Percentiles rank a stretch among this genome's conserved stretches.
Conservation (phyloP, 305 asterid genomes). For the Plantago rigida region DNA sequence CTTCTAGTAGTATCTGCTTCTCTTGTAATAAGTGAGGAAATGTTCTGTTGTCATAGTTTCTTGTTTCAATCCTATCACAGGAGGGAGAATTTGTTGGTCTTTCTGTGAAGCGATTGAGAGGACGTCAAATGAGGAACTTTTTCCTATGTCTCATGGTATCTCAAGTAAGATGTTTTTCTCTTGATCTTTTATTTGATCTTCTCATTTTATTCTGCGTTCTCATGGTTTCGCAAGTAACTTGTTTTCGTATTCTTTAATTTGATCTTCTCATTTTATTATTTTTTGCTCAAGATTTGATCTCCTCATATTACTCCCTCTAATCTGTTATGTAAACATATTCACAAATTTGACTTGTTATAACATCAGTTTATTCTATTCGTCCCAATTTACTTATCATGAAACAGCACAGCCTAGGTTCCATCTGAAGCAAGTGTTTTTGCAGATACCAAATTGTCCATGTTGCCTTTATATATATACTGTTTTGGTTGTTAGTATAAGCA, state of each 20-base stretch:
- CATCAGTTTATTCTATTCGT: not conserved
- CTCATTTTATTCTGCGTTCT: not conserved
- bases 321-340: no score
- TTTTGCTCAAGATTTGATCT: no score
- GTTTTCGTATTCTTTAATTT: no score
- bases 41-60: conserved; percentile 1
- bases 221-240: no score
- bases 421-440: no score
- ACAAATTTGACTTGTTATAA: no score
- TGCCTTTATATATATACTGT: no score
- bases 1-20: conserved; percentile 4
- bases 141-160: conserved; percentile 93
- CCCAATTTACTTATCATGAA: not conserved
- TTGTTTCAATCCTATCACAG: conserved; percentile 31
- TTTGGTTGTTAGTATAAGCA: no score
- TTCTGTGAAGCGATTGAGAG: conserved; percentile 75
- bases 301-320: no score
- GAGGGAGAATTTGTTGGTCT: conserved; percentile 83
- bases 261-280: no score
- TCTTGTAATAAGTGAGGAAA: conserved; percentile 2
- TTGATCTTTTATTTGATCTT: conserved; percentile 12
- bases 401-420: no score
- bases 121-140: conserved; percentile 84
- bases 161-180: conserved; percentile 47
- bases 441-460: no score